Base-by-base conservation (phyloP, 2,329 filamentous ascomycete species). In the Colletotrichum acutatum region DNA sequence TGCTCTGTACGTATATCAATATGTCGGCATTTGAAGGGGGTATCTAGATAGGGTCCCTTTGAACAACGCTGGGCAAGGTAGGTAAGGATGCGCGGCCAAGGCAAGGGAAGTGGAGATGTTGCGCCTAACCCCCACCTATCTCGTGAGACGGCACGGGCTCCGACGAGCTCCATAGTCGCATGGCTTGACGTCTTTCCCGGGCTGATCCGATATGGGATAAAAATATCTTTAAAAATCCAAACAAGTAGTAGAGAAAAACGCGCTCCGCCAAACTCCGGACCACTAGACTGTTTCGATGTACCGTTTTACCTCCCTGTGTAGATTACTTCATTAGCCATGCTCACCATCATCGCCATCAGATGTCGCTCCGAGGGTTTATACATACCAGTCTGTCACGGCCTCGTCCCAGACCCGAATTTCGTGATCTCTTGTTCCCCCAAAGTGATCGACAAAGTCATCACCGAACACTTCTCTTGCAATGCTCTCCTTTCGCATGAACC, bases 381-480 rank as follows among this genome's bases (percentile, higher is more conserved):
- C 93, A 82, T 87, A 96, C 95, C 96, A 98, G 82, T 98, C 97
- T 24, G 97, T 98, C 6, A 98, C 96, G 2, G 95, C 95, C 82
- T 98, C 96, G 78, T 98, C 95, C 93, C 94, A 99, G 24, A 98
- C 84, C 74, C 94, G 87, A 71, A 97, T 89, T 84, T 99, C 97
- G 83, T 99, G 95, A 82, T 97, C 93, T 75, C 97, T 90, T 22
- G 96, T 98, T 19, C 97, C 97, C 14, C 92, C 94, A 85, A 92
- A 99, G 82, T 98, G 97, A 19, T 98, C 95, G 3, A 99, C 97
- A 83, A 99, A 99, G 9, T 93, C 94, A 81, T 98, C 93, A 0
- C 97, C 97, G 82, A 99, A 94, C 0, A 98, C 94, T 80, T 98
- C 94, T 70, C 97, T 89, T n/a, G 97, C 97, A 19, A 98, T 88